Evolutionary conservation across 2,329 filamentous ascomycete genomes (phyloP), one percentile per base, ranked within the genome.

Genomic region (Coniochaeta sp.): DNA sequence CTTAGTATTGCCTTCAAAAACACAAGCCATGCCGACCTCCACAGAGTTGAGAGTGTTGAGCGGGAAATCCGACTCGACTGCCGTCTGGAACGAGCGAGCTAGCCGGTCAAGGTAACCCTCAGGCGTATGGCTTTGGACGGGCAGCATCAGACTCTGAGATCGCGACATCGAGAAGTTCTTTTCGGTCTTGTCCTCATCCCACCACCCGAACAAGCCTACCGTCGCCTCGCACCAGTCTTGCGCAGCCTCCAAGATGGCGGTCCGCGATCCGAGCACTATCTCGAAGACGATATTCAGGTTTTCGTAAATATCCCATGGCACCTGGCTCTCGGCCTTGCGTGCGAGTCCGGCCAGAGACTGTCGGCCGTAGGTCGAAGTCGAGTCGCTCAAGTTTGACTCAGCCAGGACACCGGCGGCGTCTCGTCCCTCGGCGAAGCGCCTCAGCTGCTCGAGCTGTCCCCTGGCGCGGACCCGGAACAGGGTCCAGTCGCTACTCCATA

Each of bases 171-270:
- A 70, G 22, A 74, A 69, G 57, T 69, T 74, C 66, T 75, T 78
- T 62, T 73, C 74, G 57, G 72, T 81, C 62, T 86, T 84, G n/a
- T 84, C 83, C 62, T 95, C 91, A 69, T 96, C 89, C 92, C 93
- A 96, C 93, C 93, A 98, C 6, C 89, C 87, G 34, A 93, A 87
- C 57, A 98, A 77, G 1, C 88, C 90, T 62, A 97, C 76, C 0
- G 88, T 89, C 0, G 91, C 93, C 76, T 98, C 93, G 58, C 93
- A 86, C 93, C 93, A 98, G 73, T 97, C 93, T 68, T 93, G 87
- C 1, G 92, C 85, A 52, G 87, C 85, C 55, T 87, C 83, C 62
- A 96, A 78, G 58, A 97, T 90, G 22, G 91, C 87, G 38, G 88
- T 83, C 11, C 86, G 81, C 64, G 89, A 85, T 38, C 93, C 93